These are phyloP conservation scores for Adenanthera pavonina DNA, from an alignment of 306 rosid species.

Conservation along the genomic window DNA sequence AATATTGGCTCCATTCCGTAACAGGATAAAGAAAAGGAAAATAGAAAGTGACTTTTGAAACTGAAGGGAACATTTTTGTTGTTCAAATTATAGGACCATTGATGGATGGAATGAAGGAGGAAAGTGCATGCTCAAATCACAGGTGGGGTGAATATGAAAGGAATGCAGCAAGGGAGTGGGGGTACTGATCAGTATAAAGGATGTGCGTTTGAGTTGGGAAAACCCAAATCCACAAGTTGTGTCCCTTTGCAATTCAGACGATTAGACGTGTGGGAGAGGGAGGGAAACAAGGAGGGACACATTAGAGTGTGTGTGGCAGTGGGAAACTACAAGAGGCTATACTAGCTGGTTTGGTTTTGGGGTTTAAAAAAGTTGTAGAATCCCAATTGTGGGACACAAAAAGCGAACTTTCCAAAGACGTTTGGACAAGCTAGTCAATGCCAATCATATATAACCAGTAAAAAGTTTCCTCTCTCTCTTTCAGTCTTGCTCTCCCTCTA, in stretches of 20 bases:
- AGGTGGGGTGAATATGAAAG: slow-evolving; percentile 36
- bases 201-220: slow-evolving; percentile 42
- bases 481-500: neutral
- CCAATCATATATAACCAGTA: slow-evolving; percentile 80
- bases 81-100: slow-evolving; percentile 31
- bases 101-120: slow-evolving; percentile 31
- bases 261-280: slow-evolving; percentile 32
- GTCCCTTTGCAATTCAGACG: slow-evolving; percentile 4
- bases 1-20: slow-evolving; percentile 21
- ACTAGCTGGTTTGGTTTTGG: slow-evolving; percentile 32
- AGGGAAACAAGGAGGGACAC: slow-evolving; percentile 26
- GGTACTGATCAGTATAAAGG: slow-evolving; percentile 20
- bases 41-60: slow-evolving; percentile 22
- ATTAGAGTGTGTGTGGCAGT: slow-evolving; percentile 14
- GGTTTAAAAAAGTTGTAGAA: slow-evolving; percentile 49
- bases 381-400: slow-evolving; percentile 55
- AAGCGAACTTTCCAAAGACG: slow-evolving; percentile 80
- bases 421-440: slow-evolving; percentile 91
- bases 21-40: slow-evolving; percentile 11
- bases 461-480: slow-evolving; percentile 51
- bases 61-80: neutral
- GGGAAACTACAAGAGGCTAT: slow-evolving; percentile 25
- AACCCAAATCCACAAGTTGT: slow-evolving; percentile 27
- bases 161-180: neutral
- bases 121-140: slow-evolving; percentile 9